Evolutionary conservation across 202 grass and related monocot species (phyloP).

Genomic region (Panicum virgatum): DNA sequence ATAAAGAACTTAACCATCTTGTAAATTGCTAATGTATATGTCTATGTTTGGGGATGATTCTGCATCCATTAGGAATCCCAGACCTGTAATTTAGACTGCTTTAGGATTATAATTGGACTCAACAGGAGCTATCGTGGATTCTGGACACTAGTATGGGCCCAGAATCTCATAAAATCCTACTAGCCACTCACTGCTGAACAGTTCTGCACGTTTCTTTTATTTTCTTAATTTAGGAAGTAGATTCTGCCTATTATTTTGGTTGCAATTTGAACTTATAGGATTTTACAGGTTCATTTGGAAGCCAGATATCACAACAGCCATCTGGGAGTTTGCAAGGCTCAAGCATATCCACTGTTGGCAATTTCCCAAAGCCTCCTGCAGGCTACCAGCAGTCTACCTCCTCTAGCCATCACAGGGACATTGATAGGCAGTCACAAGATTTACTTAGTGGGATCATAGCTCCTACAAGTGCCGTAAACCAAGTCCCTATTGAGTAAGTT

Average conservation of each 20-base stretch:
- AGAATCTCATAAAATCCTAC: neutral
- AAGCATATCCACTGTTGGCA: constrained; percentile 33
- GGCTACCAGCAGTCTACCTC: constrained; percentile 25
- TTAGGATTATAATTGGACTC: neutral
- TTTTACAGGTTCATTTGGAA: constrained; percentile 57
- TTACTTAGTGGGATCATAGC: constrained; percentile 42
- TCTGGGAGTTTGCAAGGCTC: constrained; percentile 46
- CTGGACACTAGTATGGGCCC: neutral
- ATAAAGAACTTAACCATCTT: neutral
- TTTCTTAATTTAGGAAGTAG: neutral
- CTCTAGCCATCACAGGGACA: constrained; percentile 38
- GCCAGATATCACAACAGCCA: constrained; percentile 47
- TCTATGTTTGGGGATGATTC: neutral
- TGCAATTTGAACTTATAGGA: constrained; percentile 31
- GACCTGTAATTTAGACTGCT: neutral
- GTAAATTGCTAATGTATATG: neutral
- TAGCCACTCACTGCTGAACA: neutral
- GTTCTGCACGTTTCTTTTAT: neutral
- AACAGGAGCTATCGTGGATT: neutral
- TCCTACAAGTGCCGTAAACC: constrained; percentile 34
- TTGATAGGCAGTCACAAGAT: constrained; percentile 54
- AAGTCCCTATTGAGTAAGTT: constrained; percentile 54
- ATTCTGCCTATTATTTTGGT: constrained; percentile 9
- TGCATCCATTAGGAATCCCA: neutral
- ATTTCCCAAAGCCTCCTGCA: constrained; percentile 19